Base-by-base conservation (phyloP, 2,329 filamentous ascomycete species). In the Didymella keratinophila region DNA sequence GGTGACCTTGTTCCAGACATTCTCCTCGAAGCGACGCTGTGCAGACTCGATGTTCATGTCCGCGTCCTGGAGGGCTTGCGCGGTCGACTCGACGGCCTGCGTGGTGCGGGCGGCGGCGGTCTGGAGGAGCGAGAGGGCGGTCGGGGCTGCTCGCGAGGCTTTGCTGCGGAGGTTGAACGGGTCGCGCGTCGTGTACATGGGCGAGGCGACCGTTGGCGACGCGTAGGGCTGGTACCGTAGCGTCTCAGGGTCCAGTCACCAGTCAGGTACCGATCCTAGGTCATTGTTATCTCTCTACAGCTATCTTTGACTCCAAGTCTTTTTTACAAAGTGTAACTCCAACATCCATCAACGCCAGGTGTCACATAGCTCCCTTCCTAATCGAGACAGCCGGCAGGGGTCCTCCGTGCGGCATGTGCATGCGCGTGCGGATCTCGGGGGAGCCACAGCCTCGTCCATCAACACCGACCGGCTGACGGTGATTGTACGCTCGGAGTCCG, bases 1-100 rank as follows among this genome's bases (percentile, higher is more conserved):
- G 62, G 93, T 88, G 60, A 93, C 72, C 54, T 73, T 77, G 20
- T 65, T 69, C 78, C 78, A 79, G 34, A 77, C 74, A 67, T 73
- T 74, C 62, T 80, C 78, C 53, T 79, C 79, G 58, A 76, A 71
- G 52, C 68, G 64, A 68, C 77, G 69, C 68, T 76, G 75, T 18
- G 77, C 73, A 67, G 77, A 74, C 60, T 79, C 72, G 6, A 79
- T 72, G 68, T 78, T 78, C 78, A 80, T 79, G 59, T 76, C 76
- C 53, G 71, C 63, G 66, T 72, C 67, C 58, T 74, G 62, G 27
- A 76, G 51, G 36, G 67, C 69, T 56, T 71, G 47, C 27, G 62
- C 44, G 47, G 64, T 58, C 47, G 60, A 64, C 52, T 58, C 56
- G 52, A 61, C 39, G 43, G 68, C 63, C 59, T 56, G 53, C 18